Percentiles rank a stretch among this genome's conserved stretches.
phyloP scores from a whole-genome alignment of 805 yeast genomes.

The Candida saitoana region DNA sequence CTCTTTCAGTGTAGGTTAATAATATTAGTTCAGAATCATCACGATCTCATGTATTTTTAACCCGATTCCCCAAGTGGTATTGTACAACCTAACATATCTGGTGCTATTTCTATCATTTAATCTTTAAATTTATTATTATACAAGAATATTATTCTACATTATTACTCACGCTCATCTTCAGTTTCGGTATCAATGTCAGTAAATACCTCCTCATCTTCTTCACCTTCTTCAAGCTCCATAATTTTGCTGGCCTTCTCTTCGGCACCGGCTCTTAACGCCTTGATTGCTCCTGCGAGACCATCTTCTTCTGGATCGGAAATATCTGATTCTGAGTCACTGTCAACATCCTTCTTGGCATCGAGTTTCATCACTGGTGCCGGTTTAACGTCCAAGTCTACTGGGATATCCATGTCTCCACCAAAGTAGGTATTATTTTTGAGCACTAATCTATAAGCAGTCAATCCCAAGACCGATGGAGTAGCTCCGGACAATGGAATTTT shows the following conservation, averaged over 20 bases:
- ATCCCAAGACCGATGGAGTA: conserved; percentile 71
- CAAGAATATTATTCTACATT: conserved; percentile 4
- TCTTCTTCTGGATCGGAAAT: conserved; percentile 74
- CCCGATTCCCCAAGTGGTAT: no score
- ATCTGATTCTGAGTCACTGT: conserved; percentile 46
- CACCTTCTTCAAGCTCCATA: conserved; percentile 29
- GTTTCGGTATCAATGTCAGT: conserved; percentile 46
- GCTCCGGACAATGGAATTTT: conserved; percentile 71
- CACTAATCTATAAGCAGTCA: conserved; percentile 62
- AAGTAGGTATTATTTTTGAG: conserved; percentile 74
- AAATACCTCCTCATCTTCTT: conserved; percentile 35
- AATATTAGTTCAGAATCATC: no score
- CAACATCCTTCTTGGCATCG: conserved; percentile 19
- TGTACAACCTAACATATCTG: no score
- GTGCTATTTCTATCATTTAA: background rate
- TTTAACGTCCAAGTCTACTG: conserved; percentile 66
- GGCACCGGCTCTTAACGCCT: conserved; percentile 60
- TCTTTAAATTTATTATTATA: background rate
- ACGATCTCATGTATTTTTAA: no score
- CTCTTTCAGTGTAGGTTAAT: no score
- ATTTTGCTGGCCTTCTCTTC: conserved; percentile 34
- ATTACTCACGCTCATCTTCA: conserved; percentile 34
- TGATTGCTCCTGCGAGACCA: conserved; percentile 70
- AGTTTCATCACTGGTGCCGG: conserved; percentile 18
- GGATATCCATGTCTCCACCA: conserved; percentile 74